These are phyloP conservation scores for Pluteus cervinus DNA, from an alignment of 768 basidiomycete species.

Conservation along the genomic window DNA sequence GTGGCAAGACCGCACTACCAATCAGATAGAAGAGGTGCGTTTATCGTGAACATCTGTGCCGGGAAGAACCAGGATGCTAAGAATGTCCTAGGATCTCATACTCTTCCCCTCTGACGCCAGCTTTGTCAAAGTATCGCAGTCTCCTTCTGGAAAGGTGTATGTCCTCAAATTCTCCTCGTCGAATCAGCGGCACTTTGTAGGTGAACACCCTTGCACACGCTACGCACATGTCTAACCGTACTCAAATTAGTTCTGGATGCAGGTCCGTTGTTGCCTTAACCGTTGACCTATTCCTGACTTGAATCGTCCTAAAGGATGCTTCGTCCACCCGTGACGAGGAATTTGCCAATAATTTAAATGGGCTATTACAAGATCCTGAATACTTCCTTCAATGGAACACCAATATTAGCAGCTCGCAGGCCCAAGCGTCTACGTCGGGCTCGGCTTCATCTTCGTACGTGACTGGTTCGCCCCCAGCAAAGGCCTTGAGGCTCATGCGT, in stretches of 20 bases:
- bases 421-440: conserved; percentile 43
- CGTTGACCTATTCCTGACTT: no score
- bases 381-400: conserved; percentile 53
- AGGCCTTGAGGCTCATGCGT: conserved; percentile 5
- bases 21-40: conserved; percentile 55
- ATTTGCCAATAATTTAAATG: conserved; percentile 67
- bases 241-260: conserved; percentile 74
- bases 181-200: conserved; percentile 83
- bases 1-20: conserved; percentile 71
- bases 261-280: conserved; percentile 49
- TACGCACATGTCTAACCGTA: conserved; percentile 5
- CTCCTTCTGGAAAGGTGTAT: conserved; percentile 62
- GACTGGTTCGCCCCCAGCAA: conserved; percentile 2
- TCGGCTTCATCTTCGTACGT: conserved; percentile 29
- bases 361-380: conserved; percentile 61
- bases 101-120: conserved; percentile 83
- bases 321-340: conserved; percentile 63
- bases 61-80: conserved; percentile 4
- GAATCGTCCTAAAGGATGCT: conserved; percentile 46
- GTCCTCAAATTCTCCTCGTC: conserved; percentile 92
- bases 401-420: conserved; percentile 24
- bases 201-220: conserved; percentile 19
- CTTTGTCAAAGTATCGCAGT: conserved; percentile 69
- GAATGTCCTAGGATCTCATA: conserved; percentile 63
- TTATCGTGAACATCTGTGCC: background rate